A percentile compares a stretch with the other conserved stretches of the same genome.
Evolutionary conservation across 768 basidiomycete genomes (phyloP).

Genomic region (Russula compacta): DNA sequence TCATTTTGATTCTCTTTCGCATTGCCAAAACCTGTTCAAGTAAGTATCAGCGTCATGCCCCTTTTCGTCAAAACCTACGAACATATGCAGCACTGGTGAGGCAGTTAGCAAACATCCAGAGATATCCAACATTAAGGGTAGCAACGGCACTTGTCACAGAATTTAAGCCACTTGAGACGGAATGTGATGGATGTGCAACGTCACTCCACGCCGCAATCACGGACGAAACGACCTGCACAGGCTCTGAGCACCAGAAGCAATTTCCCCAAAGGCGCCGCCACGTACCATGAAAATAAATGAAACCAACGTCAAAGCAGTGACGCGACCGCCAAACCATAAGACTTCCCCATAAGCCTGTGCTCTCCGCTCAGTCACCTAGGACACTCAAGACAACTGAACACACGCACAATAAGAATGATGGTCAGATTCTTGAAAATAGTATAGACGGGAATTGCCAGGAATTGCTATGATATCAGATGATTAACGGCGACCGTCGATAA

Average conservation of each 20-base stretch:
- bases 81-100: conserved; percentile 84
- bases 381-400: neutral
- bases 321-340: conserved; percentile 87
- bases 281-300: conserved; percentile 89
- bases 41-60: neutral
- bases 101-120: conserved; percentile 97
- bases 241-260: neutral
- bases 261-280: neutral
- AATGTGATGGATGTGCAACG: conserved; percentile 28
- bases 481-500: neutral
- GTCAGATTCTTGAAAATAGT: conserved; percentile 99
- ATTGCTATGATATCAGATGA: conserved; percentile 56
- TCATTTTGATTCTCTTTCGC: conserved; percentile 92
- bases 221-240: conserved; percentile 73
- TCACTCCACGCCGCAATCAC: conserved; percentile 94
- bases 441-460: conserved; percentile 91
- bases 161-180: conserved; percentile 23
- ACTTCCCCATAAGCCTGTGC: conserved; percentile 92
- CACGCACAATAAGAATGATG: conserved; percentile 91
- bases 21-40: conserved; percentile 76
- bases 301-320: conserved; percentile 79
- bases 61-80: conserved; percentile 26
- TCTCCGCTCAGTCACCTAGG: neutral
- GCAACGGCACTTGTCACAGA: conserved; percentile 39
- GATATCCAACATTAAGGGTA: conserved; percentile 72